These are phyloP conservation scores for Mycena crocata DNA, from an alignment of 768 basidiomycete genomes.

Conservation along the genomic window DNA sequence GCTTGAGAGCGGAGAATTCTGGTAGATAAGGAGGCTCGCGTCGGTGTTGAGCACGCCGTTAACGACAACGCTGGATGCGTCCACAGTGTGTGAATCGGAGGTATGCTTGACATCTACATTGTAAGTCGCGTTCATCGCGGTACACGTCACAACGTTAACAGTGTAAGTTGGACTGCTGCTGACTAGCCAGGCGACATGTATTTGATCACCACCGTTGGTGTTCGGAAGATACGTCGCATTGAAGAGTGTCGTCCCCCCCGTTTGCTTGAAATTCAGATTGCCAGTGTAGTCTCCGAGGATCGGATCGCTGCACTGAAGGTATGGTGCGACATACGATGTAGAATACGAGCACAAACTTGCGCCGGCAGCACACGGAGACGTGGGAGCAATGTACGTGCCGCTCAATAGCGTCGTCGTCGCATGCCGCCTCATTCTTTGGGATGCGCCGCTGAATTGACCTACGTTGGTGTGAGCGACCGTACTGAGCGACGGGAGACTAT, in stretches of 20 bases:
- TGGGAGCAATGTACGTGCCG: background rate
- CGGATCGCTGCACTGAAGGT: constrained; percentile 9
- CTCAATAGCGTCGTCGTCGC: constrained; percentile 2
- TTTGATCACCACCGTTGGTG: background rate
- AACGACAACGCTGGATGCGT: background rate
- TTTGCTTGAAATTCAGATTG: background rate
- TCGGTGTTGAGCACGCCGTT: constrained; percentile 6
- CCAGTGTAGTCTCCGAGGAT: background rate
- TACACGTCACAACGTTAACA: background rate
- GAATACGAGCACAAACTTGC: constrained; percentile 13
- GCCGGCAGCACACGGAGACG: background rate
- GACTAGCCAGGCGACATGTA: constrained; percentile 1
- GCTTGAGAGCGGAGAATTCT: background rate
- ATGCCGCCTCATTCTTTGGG: background rate
- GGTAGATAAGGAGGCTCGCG: background rate
- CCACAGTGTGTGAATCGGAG: background rate
- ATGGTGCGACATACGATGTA: constrained; percentile 14
- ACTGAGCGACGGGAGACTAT: background rate
- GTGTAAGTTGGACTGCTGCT: background rate
- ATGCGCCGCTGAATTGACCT: background rate
- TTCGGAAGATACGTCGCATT: constrained; percentile 1
- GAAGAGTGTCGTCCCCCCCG: background rate
- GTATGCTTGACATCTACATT: background rate
- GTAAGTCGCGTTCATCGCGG: constrained; percentile 16
- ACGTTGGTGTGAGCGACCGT: background rate